Evolutionary conservation across 495 filamentous ascomycete species (phyloP).

Genomic region (Neurospora sp.): DNA sequence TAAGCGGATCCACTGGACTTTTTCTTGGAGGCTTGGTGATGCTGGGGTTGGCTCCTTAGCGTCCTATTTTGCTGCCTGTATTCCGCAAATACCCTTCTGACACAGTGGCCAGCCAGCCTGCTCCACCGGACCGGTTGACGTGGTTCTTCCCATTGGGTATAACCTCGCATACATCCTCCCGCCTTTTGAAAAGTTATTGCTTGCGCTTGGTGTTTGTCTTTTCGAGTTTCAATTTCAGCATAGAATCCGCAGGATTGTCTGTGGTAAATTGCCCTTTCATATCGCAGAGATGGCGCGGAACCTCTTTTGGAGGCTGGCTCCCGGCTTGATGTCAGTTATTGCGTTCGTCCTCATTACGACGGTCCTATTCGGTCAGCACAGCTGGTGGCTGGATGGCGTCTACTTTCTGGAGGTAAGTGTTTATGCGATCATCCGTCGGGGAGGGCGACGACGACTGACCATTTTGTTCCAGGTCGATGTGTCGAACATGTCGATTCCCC

Average conservation of each 20-base stretch:
- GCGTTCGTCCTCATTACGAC: slow-evolving; percentile 19
- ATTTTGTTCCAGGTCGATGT: slow-evolving; percentile 18
- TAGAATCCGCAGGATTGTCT: not conserved
- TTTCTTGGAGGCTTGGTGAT: not conserved
- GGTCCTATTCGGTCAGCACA: slow-evolving; percentile 20
- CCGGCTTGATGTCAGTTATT: slow-evolving; percentile 16
- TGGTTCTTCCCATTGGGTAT: not conserved
- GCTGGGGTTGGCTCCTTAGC: not conserved
- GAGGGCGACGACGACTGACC: not conserved
- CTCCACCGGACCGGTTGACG: not conserved
- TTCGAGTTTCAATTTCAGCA: not conserved
- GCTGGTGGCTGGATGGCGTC: slow-evolving; percentile 7
- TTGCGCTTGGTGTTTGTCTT: not conserved
- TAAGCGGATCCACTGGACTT: not conserved
- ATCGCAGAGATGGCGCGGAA: slow-evolving; percentile 7
- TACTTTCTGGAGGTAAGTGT: slow-evolving; percentile 24
- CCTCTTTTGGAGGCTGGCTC: slow-evolving; percentile 2
- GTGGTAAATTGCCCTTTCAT: not conserved
- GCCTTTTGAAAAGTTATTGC: not conserved
- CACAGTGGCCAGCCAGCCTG: not conserved
- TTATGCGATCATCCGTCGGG: not conserved
- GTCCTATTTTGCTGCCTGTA: not conserved
- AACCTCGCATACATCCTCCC: not conserved
- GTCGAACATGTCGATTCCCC: slow-evolving; percentile 14
- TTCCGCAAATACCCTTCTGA: not conserved